Conservation (phyloP, 1,284 basidiomycete species). For the Ustilago loliicola region DNA sequence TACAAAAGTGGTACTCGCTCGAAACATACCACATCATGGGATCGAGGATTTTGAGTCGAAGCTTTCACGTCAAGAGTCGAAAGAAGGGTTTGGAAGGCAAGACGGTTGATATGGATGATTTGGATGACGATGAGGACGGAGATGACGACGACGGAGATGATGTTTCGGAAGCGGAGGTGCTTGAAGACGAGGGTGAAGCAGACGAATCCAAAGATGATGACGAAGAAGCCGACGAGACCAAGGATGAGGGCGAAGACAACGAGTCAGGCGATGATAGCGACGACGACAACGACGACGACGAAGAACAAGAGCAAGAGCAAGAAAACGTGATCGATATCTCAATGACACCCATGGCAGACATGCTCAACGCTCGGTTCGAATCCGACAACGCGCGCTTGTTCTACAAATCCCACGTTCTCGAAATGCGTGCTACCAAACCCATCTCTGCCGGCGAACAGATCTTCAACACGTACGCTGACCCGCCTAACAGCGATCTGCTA, state of each 20-base stretch:
- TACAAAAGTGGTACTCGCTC: slow-evolving; percentile 77
- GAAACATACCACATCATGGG: slow-evolving; percentile 90
- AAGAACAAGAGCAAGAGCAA: slow-evolving; percentile 47
- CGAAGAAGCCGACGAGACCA: slow-evolving; percentile 26
- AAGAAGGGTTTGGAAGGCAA: slow-evolving; percentile 45
- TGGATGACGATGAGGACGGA: slow-evolving; percentile 54
- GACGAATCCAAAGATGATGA: slow-evolving; percentile 8
- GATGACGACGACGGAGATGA: slow-evolving; percentile 48
- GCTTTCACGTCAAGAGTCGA: slow-evolving; percentile 78
- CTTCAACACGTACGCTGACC: slow-evolving; percentile 92
- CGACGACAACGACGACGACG: slow-evolving; percentile 49
- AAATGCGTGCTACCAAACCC: slow-evolving; percentile 83
- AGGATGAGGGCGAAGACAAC: slow-evolving; percentile 27
- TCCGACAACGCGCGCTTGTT: slow-evolving; percentile 78
- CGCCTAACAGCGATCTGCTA: slow-evolving; percentile 92
- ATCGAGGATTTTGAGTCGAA: slow-evolving; percentile 90
- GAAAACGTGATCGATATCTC: slow-evolving; percentile 78
- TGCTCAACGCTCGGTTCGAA: slow-evolving; percentile 73
- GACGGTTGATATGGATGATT: slow-evolving; percentile 58
- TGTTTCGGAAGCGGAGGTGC: slow-evolving; percentile 47
- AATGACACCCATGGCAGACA: slow-evolving; percentile 97
- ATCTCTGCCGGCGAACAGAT: slow-evolving; percentile 89
- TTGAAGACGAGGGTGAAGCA: slow-evolving; percentile 49
- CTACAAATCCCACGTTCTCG: slow-evolving; percentile 80
- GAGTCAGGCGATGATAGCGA: slow-evolving; percentile 14